Evolutionary conservation across 345 rosid species (phyloP).

Genomic region (Acer negundo): DNA sequence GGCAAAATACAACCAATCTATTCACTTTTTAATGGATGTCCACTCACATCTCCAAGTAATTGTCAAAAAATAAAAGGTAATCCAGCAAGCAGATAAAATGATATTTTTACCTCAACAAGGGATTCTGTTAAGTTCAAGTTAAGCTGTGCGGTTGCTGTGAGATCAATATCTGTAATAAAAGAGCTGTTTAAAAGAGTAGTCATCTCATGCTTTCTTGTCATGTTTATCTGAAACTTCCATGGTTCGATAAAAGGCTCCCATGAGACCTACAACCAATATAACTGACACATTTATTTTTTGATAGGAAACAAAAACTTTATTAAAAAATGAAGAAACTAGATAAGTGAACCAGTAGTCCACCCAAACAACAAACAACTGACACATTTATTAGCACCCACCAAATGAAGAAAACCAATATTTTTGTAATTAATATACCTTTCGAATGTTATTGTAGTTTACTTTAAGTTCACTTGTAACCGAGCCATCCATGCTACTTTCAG

Average conservation of each 20-base stretch:
- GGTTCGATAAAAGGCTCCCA: constrained; percentile 97
- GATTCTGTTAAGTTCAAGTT: constrained; percentile 81
- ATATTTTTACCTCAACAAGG: constrained; percentile 65
- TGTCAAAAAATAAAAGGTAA: constrained; percentile 2
- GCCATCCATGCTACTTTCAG: constrained; percentile 49
- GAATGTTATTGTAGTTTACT: constrained; percentile 81
- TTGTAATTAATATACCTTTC: constrained; percentile 54
- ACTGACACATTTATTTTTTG: constrained; percentile 8
- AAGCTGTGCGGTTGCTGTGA: constrained; percentile 65
- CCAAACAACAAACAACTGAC: neutral
- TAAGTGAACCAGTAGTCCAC: too few relatives aligned
- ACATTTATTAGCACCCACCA: constrained; percentile 18
- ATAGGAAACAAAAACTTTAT: too few relatives aligned
- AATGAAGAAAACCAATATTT: neutral
- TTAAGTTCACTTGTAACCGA: constrained; percentile 62
- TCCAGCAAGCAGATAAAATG: constrained; percentile 11
- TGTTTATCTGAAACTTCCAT: constrained; percentile 66
- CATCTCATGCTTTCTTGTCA: constrained; percentile 50
- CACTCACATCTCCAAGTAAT: neutral
- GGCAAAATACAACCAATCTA: neutral
- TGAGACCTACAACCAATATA: constrained; percentile 51
- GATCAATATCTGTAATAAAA: constrained; percentile 56
- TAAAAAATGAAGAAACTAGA: too few relatives aligned
- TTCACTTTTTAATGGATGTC: constrained; percentile 5
- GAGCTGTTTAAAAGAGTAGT: constrained; percentile 57